Conservation (phyloP, 2,329 filamentous ascomycete genomes). For the Aspergillus quadricinctus region DNA sequence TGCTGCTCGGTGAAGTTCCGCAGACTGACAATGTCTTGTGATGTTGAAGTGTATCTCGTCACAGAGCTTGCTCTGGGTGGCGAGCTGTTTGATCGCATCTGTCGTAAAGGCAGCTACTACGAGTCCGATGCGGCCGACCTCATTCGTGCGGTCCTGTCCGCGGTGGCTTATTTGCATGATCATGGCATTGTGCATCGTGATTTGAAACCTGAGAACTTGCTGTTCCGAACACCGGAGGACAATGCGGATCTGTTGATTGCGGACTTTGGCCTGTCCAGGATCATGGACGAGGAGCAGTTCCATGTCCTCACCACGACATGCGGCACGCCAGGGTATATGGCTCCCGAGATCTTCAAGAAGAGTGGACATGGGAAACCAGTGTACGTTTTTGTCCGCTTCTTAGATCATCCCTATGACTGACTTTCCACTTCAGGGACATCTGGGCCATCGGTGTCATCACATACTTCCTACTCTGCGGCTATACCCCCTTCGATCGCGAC, state of each 20-base stretch:
- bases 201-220: constrained; percentile 92
- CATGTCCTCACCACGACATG: constrained; percentile 97
- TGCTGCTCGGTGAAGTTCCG: not conserved
- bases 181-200: constrained; percentile 98
- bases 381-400: constrained; percentile 38
- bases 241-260: constrained; percentile 96
- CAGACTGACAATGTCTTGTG: not conserved
- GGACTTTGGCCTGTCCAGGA: constrained; percentile 90
- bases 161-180: constrained; percentile 97
- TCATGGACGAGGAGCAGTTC: constrained; percentile 99
- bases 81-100: constrained; percentile 97
- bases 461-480: constrained; percentile 95
- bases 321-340: constrained; percentile 98
- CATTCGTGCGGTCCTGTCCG: constrained; percentile 88
- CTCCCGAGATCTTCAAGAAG: constrained; percentile 98
- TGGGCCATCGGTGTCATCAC: constrained; percentile 99
- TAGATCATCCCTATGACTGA: not conserved
- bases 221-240: constrained; percentile 96
- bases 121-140: constrained; percentile 94
- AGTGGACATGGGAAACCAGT: constrained; percentile 96
- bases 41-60: constrained; percentile 73
- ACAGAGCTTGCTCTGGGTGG: constrained; percentile 94
- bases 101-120: constrained; percentile 96
- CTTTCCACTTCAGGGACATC: constrained; percentile 59
- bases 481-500: constrained; percentile 96